These are phyloP conservation scores for Hypoxylon sp. DNA, from an alignment of 2,329 filamentous ascomycete genomes.

Conservation along the genomic window DNA sequence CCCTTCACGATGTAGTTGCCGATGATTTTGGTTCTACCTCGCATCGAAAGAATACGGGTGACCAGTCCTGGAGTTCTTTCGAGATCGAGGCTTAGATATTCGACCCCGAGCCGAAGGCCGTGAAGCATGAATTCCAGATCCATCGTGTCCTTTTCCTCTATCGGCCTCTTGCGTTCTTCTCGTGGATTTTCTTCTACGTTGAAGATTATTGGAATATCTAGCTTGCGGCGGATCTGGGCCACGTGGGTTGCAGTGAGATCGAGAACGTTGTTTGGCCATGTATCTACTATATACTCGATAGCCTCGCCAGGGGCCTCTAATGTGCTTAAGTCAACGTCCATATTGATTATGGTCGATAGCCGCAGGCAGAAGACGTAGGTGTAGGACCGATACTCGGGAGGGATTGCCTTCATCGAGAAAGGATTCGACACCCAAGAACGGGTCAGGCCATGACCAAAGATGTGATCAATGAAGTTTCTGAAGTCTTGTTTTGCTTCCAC, in stretches of 20 bases:
- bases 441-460: slow-evolving; percentile 61
- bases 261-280: slow-evolving; percentile 59
- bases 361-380: slow-evolving; percentile 71
- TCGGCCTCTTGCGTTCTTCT: slow-evolving; percentile 50
- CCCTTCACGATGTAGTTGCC: slow-evolving; percentile 62
- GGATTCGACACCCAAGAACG: slow-evolving; percentile 65
- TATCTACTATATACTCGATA: slow-evolving; percentile 67
- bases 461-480: slow-evolving; percentile 64
- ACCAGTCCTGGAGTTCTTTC: slow-evolving; percentile 60
- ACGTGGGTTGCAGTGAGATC: slow-evolving; percentile 63
- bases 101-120: slow-evolving; percentile 70
- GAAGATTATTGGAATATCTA: slow-evolving; percentile 64
- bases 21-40: slow-evolving; percentile 67
- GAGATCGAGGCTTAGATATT: slow-evolving; percentile 71
- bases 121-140: slow-evolving; percentile 68
- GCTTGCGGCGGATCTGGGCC: slow-evolving; percentile 62
- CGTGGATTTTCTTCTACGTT: slow-evolving; percentile 61
- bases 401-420: slow-evolving; percentile 66
- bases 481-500: slow-evolving; percentile 69
- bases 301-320: slow-evolving; percentile 67
- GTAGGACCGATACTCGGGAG: slow-evolving; percentile 63
- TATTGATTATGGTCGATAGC: slow-evolving; percentile 63
- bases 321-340: slow-evolving; percentile 58
- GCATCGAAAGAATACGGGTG: slow-evolving; percentile 57
- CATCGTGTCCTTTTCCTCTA: slow-evolving; percentile 50